Percentiles rank a stretch among this genome's conserved stretches.
These are phyloP conservation scores for Alternaria metachromatica DNA, from an alignment of 2,329 filamentous ascomycete genomes.

Conservation along the genomic window DNA sequence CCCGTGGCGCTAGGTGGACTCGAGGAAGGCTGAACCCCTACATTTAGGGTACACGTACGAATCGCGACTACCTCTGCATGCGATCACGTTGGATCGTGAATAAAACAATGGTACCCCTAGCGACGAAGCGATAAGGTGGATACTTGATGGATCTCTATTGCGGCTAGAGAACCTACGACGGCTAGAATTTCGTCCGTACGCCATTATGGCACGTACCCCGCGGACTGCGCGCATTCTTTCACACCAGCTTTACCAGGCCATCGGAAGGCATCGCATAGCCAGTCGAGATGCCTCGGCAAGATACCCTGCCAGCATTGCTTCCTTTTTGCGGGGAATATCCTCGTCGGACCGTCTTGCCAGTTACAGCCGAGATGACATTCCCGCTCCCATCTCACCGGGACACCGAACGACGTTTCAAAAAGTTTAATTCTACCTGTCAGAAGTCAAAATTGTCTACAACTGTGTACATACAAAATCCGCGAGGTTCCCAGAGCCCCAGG, in stretches of 20 bases:
- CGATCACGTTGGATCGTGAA: neutral
- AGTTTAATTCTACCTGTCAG: neutral
- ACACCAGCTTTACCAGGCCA: neutral
- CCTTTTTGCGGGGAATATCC: slow-evolving; percentile 3
- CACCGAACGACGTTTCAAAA: neutral
- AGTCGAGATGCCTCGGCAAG: slow-evolving; percentile 5
- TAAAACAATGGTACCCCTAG: neutral
- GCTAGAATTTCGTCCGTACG: neutral
- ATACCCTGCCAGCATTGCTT: neutral
- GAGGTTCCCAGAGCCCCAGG: neutral
- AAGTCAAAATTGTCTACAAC: neutral
- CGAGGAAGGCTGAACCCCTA: neutral
- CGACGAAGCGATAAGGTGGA: neutral
- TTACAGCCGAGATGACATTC: slow-evolving; percentile 12
- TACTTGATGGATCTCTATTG: neutral
- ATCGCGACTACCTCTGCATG: neutral
- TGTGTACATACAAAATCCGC: neutral
- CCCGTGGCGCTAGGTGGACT: neutral
- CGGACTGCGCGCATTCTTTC: neutral
- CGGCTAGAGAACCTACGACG: neutral
- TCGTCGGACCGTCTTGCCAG: neutral
- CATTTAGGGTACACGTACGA: neutral
- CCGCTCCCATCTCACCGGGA: neutral
- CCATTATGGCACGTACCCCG: neutral
- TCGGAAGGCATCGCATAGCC: neutral